Conservation (phyloP, 2,329 filamentous ascomycete species). For the Septoria linicola region DNA sequence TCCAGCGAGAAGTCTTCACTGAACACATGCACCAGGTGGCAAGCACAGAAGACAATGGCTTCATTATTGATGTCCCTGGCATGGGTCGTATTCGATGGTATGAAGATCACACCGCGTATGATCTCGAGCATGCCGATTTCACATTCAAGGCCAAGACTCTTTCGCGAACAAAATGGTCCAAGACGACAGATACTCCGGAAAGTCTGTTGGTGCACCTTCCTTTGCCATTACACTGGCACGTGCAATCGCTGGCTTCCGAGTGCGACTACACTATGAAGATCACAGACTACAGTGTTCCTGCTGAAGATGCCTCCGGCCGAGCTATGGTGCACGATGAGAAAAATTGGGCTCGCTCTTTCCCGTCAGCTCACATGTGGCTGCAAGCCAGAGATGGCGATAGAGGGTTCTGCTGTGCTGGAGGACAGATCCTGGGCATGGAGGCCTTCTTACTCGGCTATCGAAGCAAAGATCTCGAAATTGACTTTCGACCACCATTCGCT, state of each 20-base stretch:
- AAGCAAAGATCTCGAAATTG: slow-evolving; percentile 39
- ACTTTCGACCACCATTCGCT: slow-evolving; percentile 49
- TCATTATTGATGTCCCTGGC: slow-evolving; percentile 43
- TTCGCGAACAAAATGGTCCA: slow-evolving; percentile 43
- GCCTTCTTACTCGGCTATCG: slow-evolving; percentile 51
- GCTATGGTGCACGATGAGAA: slow-evolving; percentile 52
- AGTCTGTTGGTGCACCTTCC: slow-evolving; percentile 47
- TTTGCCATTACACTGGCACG: slow-evolving; percentile 54
- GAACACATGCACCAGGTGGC: slow-evolving; percentile 40
- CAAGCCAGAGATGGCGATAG: slow-evolving; percentile 37
- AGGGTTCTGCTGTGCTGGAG: slow-evolving; percentile 41
- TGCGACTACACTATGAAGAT: slow-evolving; percentile 44
- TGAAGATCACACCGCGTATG: slow-evolving; percentile 41
- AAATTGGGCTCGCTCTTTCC: slow-evolving; percentile 52
- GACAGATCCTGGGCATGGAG: slow-evolving; percentile 43
- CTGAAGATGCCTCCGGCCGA: slow-evolving; percentile 33
- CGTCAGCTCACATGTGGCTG: slow-evolving; percentile 46
- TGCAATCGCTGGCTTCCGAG: slow-evolving; percentile 47
- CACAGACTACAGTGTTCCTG: slow-evolving; percentile 30
- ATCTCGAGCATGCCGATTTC: slow-evolving; percentile 39
- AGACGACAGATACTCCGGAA: slow-evolving; percentile 44
- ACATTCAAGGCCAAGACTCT: slow-evolving; percentile 43
- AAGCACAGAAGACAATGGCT: slow-evolving; percentile 36
- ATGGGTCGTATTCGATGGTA: slow-evolving; percentile 43
- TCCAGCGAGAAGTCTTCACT: slow-evolving; percentile 47